Evolutionary conservation across 768 basidiomycete species (phyloP), one percentile per base, ranked within the genome.

Genomic region (Lentinula guzmanii): DNA sequence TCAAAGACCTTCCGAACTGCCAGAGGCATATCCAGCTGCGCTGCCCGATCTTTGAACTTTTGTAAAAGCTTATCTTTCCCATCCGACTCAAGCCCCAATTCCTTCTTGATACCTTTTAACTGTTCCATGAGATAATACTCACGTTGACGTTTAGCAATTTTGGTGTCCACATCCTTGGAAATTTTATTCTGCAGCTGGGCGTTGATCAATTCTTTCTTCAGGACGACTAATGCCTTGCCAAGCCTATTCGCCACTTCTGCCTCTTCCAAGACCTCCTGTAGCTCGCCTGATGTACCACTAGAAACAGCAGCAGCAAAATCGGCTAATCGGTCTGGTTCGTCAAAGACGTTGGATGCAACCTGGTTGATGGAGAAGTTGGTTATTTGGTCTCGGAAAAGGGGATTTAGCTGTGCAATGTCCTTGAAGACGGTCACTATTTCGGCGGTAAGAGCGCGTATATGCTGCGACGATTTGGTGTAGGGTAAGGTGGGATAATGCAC

Each of bases 61-160:
- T 95, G 91, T 42, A 96, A 89, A 41, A 97, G 75, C 74, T 93
- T 93, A 74, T 96, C 95, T 79, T 96, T 96, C 3, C 94, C 94
- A 62, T 96, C 94, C 6, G 85, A 88, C 72, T 96, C 94, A 87
- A 96, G 93, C 0, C 95, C 95, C 7, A 96, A 80, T 72, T 96
- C 95, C 76, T 93, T 95, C 80, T 96, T 96, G 74, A 96, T 95
- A 3, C 91, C 92, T 73, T 94, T 94, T 48, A 98, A 82, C 73
- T 98, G 95, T 71, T 98, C 95, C 91, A 95, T 95, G 56, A 98
- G 79, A 70, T 95, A 97, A 66, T 95, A 95, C 75, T 97, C 95
- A 58, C 94, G 79, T 70, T 97, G 95, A 5, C 95, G 82, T 70
- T 96, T 95, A 10, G 93, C 93, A 62, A 98, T 95, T 77, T 95